Percentiles rank a stretch among this genome's conserved stretches.
These are phyloP conservation scores for Sporothrix globosa DNA, from an alignment of 2,329 filamentous ascomycete species.

Conservation along the genomic window DNA sequence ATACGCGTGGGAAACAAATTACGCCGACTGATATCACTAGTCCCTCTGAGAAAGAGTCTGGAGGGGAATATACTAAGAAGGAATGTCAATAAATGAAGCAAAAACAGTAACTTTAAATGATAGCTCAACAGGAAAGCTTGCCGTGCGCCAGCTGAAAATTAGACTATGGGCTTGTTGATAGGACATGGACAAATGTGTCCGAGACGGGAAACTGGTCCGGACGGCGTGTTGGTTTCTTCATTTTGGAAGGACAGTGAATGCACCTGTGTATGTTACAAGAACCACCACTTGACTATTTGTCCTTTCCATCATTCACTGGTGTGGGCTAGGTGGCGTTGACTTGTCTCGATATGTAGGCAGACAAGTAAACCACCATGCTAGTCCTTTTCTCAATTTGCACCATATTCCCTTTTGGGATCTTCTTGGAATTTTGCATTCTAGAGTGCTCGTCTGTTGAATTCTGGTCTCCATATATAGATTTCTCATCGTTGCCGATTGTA, in stretches of 20 bases:
- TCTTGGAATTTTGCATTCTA: neutral
- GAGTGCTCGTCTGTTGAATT: neutral
- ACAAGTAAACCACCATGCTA: neutral
- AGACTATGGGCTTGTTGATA: too few species aligned
- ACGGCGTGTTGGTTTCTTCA: neutral
- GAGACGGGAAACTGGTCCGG: constrained; percentile 4
- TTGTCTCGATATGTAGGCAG: neutral
- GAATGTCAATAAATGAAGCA: too few species aligned
- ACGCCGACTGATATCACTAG: too few species aligned
- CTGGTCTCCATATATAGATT: neutral
- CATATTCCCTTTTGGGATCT: neutral
- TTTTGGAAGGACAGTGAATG: neutral
- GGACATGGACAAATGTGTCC: constrained; percentile 8
- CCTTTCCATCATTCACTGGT: neutral
- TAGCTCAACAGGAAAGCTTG: too few species aligned
- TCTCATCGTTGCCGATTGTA: neutral
- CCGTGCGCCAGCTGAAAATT: neutral
- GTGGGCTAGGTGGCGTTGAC: neutral
- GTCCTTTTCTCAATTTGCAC: neutral
- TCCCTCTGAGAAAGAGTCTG: neutral
- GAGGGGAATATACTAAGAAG: neutral
- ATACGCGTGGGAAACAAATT: too few species aligned
- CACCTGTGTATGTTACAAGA: neutral
- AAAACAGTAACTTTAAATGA: neutral
- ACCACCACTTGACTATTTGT: neutral